Conservation (phyloP, 331 rosid species). For the Acacia concinna region DNA sequence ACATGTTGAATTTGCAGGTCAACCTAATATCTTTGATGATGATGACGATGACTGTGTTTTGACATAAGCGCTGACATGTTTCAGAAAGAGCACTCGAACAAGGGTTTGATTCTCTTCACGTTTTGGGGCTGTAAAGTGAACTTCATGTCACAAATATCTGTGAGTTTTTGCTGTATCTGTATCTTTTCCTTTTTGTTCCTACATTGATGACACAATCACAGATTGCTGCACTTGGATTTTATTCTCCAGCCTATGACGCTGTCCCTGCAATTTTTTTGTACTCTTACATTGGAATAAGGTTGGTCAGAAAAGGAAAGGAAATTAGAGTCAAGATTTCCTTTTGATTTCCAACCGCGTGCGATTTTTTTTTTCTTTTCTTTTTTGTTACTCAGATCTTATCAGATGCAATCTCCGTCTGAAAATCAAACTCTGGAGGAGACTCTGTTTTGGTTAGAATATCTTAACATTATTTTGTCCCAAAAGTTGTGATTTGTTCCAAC, state of each 20-base stretch:
- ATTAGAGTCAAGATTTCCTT: background rate
- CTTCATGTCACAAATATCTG: background rate
- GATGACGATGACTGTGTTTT: background rate
- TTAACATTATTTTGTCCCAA: conserved; percentile 2
- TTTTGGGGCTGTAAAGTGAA: conserved; percentile 4
- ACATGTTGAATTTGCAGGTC: background rate
- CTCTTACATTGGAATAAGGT: background rate
- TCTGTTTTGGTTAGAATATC: background rate
- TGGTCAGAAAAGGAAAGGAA: background rate
- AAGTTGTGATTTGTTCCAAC: conserved; percentile 22
- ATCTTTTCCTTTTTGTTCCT: background rate
- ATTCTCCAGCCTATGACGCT: conserved; percentile 26
- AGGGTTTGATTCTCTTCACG: conserved; percentile 27
- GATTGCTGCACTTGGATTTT: conserved; percentile 6
- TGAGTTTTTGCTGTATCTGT: background rate
- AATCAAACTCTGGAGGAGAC: conserved; percentile 10
- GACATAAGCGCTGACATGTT: conserved; percentile 11
- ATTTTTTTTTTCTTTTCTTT: background rate
- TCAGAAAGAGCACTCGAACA: conserved; percentile 15
- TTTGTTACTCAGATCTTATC: background rate
- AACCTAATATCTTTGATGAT: background rate
- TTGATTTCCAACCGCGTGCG: background rate
- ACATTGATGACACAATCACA: background rate
- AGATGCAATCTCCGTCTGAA: conserved; percentile 11
- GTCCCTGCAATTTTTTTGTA: conserved; percentile 19